Conservation (phyloP, 2,329 filamentous ascomycete species). For the Dactylellina cionopaga region DNA sequence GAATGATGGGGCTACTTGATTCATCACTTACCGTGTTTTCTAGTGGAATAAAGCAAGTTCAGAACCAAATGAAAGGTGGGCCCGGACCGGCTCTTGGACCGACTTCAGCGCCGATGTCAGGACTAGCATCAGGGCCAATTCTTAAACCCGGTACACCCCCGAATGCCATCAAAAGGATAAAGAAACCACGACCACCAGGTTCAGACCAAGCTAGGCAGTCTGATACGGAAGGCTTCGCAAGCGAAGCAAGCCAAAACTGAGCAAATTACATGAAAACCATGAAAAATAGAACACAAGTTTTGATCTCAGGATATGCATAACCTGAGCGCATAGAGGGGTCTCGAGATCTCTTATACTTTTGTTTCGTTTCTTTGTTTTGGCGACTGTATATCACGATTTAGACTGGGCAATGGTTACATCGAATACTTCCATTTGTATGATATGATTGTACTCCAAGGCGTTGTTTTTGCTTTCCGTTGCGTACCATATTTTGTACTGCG, state of each 20-base stretch:
- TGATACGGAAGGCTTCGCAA: conserved; percentile 47
- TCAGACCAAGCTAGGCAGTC: conserved; percentile 42
- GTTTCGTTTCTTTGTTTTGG: conserved; percentile 14
- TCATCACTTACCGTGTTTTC: conserved; percentile 44
- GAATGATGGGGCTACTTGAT: conserved; percentile 45
- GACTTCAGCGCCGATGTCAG: too few species aligned
- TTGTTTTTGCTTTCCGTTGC: neutral
- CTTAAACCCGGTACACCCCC: conserved; percentile 7
- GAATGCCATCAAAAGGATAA: conserved; percentile 16
- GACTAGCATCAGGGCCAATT: too few species aligned
- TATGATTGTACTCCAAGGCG: conserved; percentile 35
- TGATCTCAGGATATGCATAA: conserved; percentile 11
- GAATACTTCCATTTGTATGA: conserved; percentile 39
- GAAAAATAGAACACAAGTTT: neutral
- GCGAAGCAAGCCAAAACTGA: conserved; percentile 49
- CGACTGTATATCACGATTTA: conserved; percentile 29
- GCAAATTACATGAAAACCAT: neutral
- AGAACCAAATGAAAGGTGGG: conserved; percentile 35
- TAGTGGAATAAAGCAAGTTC: conserved; percentile 39
- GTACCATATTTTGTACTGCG: conserved; percentile 5
- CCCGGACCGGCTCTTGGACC: conserved; percentile 21
- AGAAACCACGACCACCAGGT: conserved; percentile 29
- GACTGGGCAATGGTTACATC: conserved; percentile 4
- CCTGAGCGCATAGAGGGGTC: conserved; percentile 22
- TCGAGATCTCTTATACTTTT: conserved; percentile 15